phyloP scores from a whole-genome alignment of 2,329 filamentous ascomycete species.

The Ceratocystis ficicola region DNA sequence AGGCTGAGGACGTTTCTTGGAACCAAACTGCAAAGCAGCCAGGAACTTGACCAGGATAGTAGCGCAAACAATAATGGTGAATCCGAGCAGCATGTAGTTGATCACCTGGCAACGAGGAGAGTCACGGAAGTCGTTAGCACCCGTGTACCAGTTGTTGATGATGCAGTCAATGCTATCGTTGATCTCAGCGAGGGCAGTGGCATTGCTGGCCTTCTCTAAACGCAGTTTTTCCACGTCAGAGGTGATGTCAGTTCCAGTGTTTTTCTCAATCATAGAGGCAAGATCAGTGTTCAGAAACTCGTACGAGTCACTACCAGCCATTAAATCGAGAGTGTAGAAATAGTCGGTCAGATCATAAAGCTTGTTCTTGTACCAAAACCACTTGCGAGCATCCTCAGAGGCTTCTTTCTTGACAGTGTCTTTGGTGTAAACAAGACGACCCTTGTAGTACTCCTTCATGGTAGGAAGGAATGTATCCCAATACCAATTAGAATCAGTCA shows the following conservation, averaged over 20 bases:
- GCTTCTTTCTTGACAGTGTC: constrained; percentile 53
- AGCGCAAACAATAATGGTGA: constrained; percentile 68
- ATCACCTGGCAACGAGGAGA: constrained; percentile 68
- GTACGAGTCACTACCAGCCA: constrained; percentile 46
- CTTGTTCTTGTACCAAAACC: constrained; percentile 63
- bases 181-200: constrained; percentile 44
- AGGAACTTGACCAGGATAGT: constrained; percentile 85
- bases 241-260: constrained; percentile 70
- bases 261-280: constrained; percentile 55
- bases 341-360: constrained; percentile 91
- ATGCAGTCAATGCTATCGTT: constrained; percentile 66
- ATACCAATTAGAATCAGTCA: constrained; percentile 67
- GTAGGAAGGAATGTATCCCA: constrained; percentile 56
- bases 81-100: constrained; percentile 78
- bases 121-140: constrained; percentile 73
- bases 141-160: constrained; percentile 69
- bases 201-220: constrained; percentile 33
- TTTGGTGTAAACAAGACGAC: constrained; percentile 62
- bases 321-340: constrained; percentile 57
- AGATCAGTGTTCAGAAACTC: constrained; percentile 61
- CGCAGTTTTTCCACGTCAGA: constrained; percentile 47
- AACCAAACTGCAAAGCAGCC: constrained; percentile 82
- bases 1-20: constrained; percentile 73
- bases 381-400: constrained; percentile 53
- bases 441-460: constrained; percentile 79